Conservation (phyloP, 176 grass and related monocot species). For the Cenchrus fungigraminus region DNA sequence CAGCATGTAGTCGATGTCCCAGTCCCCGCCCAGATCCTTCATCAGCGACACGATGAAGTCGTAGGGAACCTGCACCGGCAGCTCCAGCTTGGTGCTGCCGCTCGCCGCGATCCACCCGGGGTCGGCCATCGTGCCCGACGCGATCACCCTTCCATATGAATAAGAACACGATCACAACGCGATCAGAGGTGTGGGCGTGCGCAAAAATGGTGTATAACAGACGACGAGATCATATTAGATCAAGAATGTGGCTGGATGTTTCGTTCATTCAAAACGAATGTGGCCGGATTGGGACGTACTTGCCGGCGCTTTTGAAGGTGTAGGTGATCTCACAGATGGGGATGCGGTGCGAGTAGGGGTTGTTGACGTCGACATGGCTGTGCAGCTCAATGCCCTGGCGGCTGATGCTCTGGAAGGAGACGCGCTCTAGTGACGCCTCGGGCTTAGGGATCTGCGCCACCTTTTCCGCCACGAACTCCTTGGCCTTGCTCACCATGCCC, state of each 20-base stretch:
- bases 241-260: background rate
- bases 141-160: conserved; percentile 42
- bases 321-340: conserved; percentile 83
- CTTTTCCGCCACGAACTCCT: conserved; percentile 89
- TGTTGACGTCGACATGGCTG: conserved; percentile 75
- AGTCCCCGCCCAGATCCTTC: conserved; percentile 79
- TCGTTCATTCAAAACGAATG: background rate
- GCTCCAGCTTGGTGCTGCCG: conserved; percentile 71
- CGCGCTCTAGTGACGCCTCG: conserved; percentile 64
- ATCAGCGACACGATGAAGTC: conserved; percentile 67
- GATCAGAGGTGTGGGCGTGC: too few relatives aligned
- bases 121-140: conserved; percentile 72
- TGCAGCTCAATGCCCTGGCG: conserved; percentile 74
- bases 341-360: conserved; percentile 74
- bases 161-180: background rate
- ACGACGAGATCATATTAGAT: too few relatives aligned
- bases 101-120: conserved; percentile 82
- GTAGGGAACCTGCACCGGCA: conserved; percentile 79
- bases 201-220: too few relatives aligned
- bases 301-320: conserved; percentile 71
- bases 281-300: conserved; percentile 17
- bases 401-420: conserved; percentile 60
- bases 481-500: conserved; percentile 81
- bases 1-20: conserved; percentile 89
- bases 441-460: conserved; percentile 77